Conservation (phyloP, 306 rosid genomes). For the Bauhinia variegata region DNA sequence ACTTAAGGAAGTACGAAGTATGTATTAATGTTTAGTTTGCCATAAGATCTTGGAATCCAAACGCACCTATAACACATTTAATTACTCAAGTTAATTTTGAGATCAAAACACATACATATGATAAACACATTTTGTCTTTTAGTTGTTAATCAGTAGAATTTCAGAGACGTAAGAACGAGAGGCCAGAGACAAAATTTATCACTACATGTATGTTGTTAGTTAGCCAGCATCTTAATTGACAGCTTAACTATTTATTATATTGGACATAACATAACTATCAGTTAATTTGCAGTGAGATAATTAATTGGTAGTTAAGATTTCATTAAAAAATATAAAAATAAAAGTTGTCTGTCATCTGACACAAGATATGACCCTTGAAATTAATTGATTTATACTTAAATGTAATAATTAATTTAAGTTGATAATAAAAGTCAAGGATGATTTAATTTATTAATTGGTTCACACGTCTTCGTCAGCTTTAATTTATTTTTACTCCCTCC, state of each 20-base stretch:
- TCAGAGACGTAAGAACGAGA: no score
- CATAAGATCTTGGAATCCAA: no score
- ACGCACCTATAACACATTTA: no score
- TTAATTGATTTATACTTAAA: not conserved
- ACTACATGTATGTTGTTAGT: no score
- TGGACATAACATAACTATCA: not conserved
- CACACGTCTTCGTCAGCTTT: conserved; percentile 1
- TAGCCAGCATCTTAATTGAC: not conserved
- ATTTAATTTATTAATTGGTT: conserved; percentile 4
- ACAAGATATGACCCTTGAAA: conserved; percentile 9
- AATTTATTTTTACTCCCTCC: conserved; percentile 32
- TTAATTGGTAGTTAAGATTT: conserved; percentile 18
- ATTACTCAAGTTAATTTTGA: no score
- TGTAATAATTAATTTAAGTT: not conserved
- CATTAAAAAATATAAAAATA: not conserved
- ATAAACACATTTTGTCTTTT: no score
- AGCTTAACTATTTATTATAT: not conserved
- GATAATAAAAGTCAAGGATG: conserved; percentile 1
- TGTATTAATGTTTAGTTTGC: no score
- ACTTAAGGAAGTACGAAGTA: no score
- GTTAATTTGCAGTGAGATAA: no score
- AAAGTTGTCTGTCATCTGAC: not conserved
- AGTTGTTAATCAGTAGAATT: no score
- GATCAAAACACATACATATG: no score
- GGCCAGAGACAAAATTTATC: no score